A percentile compares a stretch with the other conserved stretches of the same genome.
These are phyloP conservation scores for Yamadazyma diospyri DNA, from an alignment of 1,139 yeast species.

Conservation along the genomic window DNA sequence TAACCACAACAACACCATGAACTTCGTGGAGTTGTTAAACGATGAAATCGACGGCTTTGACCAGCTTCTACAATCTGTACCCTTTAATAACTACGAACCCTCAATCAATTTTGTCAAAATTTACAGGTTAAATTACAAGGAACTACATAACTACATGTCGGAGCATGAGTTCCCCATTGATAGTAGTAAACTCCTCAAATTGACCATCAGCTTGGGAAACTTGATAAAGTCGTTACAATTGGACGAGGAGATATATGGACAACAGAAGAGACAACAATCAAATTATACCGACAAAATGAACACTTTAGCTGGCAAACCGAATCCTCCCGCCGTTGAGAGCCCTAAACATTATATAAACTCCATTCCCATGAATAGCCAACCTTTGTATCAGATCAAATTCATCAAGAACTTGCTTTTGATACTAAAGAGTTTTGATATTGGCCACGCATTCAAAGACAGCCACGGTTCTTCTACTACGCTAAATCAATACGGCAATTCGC, in stretches of 20 bases:
- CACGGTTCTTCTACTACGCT: conserved; percentile 14
- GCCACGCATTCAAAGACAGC: conserved; percentile 15
- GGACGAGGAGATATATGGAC: conserved; percentile 33
- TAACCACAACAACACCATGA: conserved; percentile 12
- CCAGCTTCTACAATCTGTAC: conserved; percentile 32
- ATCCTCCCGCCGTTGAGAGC: conserved; percentile 1
- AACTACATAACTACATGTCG: conserved; percentile 20
- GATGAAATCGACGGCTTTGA: conserved; percentile 28
- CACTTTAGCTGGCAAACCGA: neutral
- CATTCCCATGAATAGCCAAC: conserved; percentile 16
- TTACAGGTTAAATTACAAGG: conserved; percentile 30
- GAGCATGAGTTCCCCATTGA: conserved; percentile 32
- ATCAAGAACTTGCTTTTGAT: conserved; percentile 31
- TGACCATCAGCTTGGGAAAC: conserved; percentile 45
- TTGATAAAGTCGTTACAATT: conserved; percentile 33
- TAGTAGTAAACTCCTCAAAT: conserved; percentile 35
- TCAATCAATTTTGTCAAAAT: conserved; percentile 26
- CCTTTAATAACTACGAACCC: conserved; percentile 25
- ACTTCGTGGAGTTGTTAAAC: conserved; percentile 16
- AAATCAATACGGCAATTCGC: conserved; percentile 23
- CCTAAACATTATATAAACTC: conserved; percentile 15
- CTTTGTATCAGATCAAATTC: conserved; percentile 34
- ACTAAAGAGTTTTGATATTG: conserved; percentile 43
- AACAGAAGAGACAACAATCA: conserved; percentile 19
- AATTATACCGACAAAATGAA: conserved; percentile 9